Evolutionary conservation across 2,329 filamentous ascomycete genomes (phyloP).

Genomic region (Stromatinia cepivora): DNA sequence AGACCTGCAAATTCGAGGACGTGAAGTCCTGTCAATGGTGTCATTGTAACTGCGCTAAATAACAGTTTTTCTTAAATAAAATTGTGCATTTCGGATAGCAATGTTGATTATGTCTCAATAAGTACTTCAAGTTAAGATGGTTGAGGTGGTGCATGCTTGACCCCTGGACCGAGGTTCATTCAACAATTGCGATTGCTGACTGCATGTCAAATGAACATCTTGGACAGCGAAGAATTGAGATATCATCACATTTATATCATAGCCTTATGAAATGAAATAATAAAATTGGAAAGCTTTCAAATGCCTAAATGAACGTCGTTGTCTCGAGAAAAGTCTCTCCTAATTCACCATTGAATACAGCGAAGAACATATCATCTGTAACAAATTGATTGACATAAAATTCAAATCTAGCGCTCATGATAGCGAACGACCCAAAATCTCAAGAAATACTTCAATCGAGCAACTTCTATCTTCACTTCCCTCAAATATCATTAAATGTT

Average conservation of each 20-base stretch:
- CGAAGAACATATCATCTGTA: slow-evolving; percentile 44
- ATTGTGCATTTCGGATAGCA: neutral
- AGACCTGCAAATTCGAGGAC: slow-evolving; percentile 67
- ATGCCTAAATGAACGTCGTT: too few relatives aligned
- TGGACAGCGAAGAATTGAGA: neutral
- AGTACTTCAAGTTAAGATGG: neutral
- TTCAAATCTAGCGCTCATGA: slow-evolving; percentile 32
- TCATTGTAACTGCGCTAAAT: slow-evolving; percentile 28
- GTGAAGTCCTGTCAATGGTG: slow-evolving; percentile 56
- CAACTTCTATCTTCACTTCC: slow-evolving; percentile 33
- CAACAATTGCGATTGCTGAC: too few relatives aligned
- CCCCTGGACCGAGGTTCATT: slow-evolving; percentile 2
- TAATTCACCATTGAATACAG: slow-evolving; percentile 46
- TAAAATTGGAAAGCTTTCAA: too few relatives aligned
- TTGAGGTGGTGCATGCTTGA: neutral
- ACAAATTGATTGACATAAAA: slow-evolving; percentile 37
- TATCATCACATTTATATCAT: neutral
- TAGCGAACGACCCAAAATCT: slow-evolving; percentile 34
- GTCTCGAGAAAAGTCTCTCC: neutral
- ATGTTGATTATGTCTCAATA: neutral
- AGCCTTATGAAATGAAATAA: neutral
- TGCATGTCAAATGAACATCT: neutral
- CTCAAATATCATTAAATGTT: slow-evolving; percentile 31
- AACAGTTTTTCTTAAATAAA: neutral
- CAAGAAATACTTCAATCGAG: slow-evolving; percentile 33